Conservation (phyloP, 306 rosid species). For the Quercus glauca region DNA sequence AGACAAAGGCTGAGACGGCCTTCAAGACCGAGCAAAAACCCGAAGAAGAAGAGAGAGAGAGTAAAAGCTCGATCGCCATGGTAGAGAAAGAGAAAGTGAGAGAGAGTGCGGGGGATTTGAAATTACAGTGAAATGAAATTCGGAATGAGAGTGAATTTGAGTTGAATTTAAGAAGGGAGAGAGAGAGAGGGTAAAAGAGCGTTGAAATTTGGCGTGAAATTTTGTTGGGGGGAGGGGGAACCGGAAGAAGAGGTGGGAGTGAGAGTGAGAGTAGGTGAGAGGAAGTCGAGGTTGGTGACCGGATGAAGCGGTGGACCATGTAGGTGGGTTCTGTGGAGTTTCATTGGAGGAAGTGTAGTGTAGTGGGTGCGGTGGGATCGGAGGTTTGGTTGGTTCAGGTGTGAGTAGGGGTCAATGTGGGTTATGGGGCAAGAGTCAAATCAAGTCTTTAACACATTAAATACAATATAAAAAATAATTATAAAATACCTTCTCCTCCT, state of each 20-base stretch:
- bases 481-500: no score
- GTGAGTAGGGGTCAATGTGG: background rate
- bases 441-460: no score
- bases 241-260: background rate
- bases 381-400: background rate
- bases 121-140: background rate
- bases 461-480: no score
- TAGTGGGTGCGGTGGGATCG: background rate
- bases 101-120: background rate
- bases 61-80: background rate
- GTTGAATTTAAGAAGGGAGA: background rate
- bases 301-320: background rate
- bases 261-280: background rate
- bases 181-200: background rate
- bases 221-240: background rate
- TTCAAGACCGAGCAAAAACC: background rate
- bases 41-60: background rate
- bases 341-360: no score
- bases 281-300: slow-evolving; percentile 5
- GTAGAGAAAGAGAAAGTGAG: background rate
- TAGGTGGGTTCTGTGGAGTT: no score
- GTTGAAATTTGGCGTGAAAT: background rate
- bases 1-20: background rate
- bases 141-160: background rate
- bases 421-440: background rate